A percentile compares a stretch with the other conserved stretches of the same genome.
Evolutionary conservation across 2,329 filamentous ascomycete species (phyloP).

Genomic region (Lizonia empirigonia): DNA sequence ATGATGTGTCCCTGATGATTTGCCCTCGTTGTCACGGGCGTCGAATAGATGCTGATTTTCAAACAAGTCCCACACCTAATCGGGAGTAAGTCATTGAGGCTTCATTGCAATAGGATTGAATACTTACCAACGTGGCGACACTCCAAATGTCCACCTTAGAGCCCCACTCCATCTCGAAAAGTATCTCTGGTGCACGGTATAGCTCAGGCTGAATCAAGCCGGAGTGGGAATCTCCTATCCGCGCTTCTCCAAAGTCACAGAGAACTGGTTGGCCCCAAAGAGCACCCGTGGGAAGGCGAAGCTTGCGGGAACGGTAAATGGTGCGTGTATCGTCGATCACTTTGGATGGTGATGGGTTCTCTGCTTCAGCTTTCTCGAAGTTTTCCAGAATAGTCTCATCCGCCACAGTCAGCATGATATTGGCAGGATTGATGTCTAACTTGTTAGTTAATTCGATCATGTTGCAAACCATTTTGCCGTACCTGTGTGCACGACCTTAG

Average conservation of each 20-base stretch:
- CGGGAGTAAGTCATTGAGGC: constrained; percentile 18
- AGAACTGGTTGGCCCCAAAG: constrained; percentile 44
- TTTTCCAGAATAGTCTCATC: constrained; percentile 46
- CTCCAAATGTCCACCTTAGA: constrained; percentile 50
- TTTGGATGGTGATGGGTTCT: constrained; percentile 49
- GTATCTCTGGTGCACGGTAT: constrained; percentile 50
- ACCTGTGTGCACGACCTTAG: constrained; percentile 56
- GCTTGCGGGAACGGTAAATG: constrained; percentile 28
- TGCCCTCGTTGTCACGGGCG: constrained; percentile 28
- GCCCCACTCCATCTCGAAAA: constrained; percentile 47
- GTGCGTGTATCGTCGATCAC: constrained; percentile 33
- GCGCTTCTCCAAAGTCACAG: constrained; percentile 47
- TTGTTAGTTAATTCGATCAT: constrained; percentile 17
- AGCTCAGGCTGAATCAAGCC: constrained; percentile 46
- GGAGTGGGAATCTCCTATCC: constrained; percentile 37
- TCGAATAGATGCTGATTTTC: constrained; percentile 45
- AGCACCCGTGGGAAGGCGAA: constrained; percentile 41
- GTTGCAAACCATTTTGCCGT: constrained; percentile 23
- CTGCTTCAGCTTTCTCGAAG: constrained; percentile 47
- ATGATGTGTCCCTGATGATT: constrained; percentile 36
- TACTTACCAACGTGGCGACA: constrained; percentile 46
- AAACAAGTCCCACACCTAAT: constrained; percentile 48
- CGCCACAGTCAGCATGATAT: constrained; percentile 49
- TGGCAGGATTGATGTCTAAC: constrained; percentile 53
- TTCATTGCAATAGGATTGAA: constrained; percentile 16